Conservation (phyloP, 495 filamentous ascomycete species). For the Penicillium verhagenii region DNA sequence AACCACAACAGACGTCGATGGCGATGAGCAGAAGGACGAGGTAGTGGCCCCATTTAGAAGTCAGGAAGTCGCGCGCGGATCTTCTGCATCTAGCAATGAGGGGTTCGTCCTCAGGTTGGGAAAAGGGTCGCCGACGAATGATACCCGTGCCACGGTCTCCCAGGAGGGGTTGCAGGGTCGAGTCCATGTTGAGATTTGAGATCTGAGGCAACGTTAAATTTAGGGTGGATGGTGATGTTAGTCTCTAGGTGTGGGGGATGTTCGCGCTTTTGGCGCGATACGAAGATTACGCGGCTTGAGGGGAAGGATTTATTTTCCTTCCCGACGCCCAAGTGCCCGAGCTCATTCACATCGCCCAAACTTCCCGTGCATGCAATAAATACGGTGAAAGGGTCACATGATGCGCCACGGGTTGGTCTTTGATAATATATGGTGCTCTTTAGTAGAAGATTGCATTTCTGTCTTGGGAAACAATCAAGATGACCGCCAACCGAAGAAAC, state of each 20-base stretch:
- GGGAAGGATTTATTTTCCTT: background rate
- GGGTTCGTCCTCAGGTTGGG: slow-evolving; percentile 6
- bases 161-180: background rate
- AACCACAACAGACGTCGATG: slow-evolving; percentile 56
- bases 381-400: too few relatives aligned
- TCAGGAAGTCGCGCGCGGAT: slow-evolving; percentile 40
- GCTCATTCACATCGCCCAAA: too few relatives aligned
- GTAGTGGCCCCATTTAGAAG: slow-evolving; percentile 59
- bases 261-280: background rate
- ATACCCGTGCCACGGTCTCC: background rate
- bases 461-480: too few relatives aligned
- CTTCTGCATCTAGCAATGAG: slow-evolving; percentile 11
- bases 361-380: too few relatives aligned
- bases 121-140: background rate
- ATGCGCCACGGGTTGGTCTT: too few relatives aligned
- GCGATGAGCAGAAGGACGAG: slow-evolving; percentile 53
- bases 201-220: background rate
- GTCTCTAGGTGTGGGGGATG: background rate
- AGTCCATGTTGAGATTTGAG: background rate
- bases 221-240: background rate
- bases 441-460: too few relatives aligned
- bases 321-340: too few relatives aligned
- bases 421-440: too few relatives aligned
- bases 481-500: too few relatives aligned
- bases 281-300: background rate